Evolutionary conservation across 78 protist species (phyloP).

Genomic region (Bodo saltans): DNA sequence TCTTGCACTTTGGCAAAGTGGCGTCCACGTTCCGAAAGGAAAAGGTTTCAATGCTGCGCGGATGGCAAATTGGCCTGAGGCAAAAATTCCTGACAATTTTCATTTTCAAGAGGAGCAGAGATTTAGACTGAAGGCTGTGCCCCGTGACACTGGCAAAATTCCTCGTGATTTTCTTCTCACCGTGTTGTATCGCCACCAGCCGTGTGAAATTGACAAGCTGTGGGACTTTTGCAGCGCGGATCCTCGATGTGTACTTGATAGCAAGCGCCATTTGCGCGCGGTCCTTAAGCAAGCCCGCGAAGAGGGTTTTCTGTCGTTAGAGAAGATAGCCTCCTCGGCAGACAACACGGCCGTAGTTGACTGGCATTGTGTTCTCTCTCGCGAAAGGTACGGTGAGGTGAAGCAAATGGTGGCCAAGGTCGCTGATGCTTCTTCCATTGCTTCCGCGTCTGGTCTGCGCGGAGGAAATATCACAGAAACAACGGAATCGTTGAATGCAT

Average conservation of each 20-base stretch:
- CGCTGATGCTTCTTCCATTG: not conserved
- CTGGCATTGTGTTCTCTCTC: not conserved
- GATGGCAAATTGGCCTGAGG: not conserved
- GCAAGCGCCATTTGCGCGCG: not conserved
- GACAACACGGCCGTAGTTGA: not conserved
- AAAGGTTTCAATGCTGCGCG: not conserved
- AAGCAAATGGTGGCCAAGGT: not conserved
- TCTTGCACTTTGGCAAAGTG: too few relatives aligned
- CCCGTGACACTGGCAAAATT: not conserved
- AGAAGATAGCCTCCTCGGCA: too few relatives aligned
- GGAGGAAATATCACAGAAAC: not conserved
- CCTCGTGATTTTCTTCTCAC: not conserved
- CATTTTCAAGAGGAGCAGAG: not conserved
- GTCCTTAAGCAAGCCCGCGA: not conserved
- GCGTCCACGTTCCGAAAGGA: not conserved
- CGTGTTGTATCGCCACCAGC: not conserved
- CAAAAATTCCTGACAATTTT: not conserved
- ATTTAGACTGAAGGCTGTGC: not conserved
- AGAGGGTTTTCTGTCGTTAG: not conserved
- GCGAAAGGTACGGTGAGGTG: not conserved
- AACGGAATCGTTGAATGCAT: not conserved
- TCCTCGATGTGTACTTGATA: not conserved
- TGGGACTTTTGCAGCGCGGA: not conserved
- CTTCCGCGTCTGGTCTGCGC: not conserved
- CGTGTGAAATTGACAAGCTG: not conserved